Evolutionary conservation across 345 rosid genomes (phyloP).

Genomic region (Boechera retrofracta): DNA sequence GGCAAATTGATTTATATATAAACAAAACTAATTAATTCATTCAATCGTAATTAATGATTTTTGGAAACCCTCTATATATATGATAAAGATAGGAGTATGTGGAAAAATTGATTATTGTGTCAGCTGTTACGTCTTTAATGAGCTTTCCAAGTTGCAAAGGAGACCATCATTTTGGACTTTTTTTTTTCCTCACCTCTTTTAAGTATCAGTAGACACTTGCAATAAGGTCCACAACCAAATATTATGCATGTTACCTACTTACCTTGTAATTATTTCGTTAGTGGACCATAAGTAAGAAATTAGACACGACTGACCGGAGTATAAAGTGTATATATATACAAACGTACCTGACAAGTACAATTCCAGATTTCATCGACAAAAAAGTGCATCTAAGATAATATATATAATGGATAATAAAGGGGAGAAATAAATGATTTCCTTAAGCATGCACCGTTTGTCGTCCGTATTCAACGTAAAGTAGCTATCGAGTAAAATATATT

Average conservation of each 20-base stretch:
- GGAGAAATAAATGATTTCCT: not conserved
- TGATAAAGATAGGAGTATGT: not conserved
- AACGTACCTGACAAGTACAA: slow-evolving; percentile 36
- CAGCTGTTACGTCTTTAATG: slow-evolving; percentile 31
- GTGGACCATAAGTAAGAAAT: slow-evolving; percentile 21
- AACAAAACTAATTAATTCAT: not conserved
- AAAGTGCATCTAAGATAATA: not conserved
- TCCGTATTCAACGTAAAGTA: slow-evolving; percentile 38
- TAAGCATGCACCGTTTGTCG: slow-evolving; percentile 3
- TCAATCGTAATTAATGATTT: not conserved
- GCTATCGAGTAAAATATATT: slow-evolving; percentile 13
- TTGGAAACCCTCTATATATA: not conserved
- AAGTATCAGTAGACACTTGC: slow-evolving; percentile 27
- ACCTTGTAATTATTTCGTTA: not conserved
- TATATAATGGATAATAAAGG: not conserved
- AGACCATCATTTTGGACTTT: slow-evolving; percentile 45
- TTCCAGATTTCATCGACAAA: slow-evolving; percentile 13
- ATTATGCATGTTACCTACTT: not conserved
- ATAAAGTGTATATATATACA: slow-evolving; percentile 10
- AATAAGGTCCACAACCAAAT: slow-evolving; percentile 32
- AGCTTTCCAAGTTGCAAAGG: slow-evolving; percentile 39
- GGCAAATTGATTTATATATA: not conserved
- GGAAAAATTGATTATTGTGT: slow-evolving; percentile 8
- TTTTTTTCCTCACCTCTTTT: not conserved
- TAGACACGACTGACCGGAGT: not conserved